Conservation (phyloP, 2,329 filamentous ascomycete genomes). For the Paecilomyces sp. region DNA sequence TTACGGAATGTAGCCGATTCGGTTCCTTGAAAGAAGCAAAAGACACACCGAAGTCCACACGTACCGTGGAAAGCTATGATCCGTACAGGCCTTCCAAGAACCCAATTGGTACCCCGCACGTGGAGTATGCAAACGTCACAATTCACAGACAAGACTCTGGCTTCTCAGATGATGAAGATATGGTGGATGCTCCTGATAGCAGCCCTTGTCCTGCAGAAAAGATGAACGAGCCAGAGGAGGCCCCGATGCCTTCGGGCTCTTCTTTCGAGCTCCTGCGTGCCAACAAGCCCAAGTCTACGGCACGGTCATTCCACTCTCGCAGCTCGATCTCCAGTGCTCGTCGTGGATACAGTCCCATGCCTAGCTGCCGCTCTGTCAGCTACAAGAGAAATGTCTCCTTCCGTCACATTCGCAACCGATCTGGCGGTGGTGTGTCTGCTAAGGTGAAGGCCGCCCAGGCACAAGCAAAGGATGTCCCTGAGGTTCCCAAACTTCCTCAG, state of each 20-base stretch:
- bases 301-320: constrained; percentile 37
- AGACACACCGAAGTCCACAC: constrained; percentile 27
- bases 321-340: constrained; percentile 43
- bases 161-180: neutral
- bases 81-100: constrained; percentile 67
- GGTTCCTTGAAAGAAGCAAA: constrained; percentile 39
- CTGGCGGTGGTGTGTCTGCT: constrained; percentile 20
- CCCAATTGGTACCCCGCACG: constrained; percentile 42
- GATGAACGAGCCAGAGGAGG: constrained; percentile 6
- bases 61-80: constrained; percentile 64
- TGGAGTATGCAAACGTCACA: constrained; percentile 59
- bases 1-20: constrained; percentile 46
- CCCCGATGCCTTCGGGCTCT: constrained; percentile 13
- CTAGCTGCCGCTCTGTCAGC: constrained; percentile 40
- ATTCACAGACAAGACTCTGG: constrained; percentile 49
- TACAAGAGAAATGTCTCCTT: constrained; percentile 60
- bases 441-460: constrained; percentile 14
- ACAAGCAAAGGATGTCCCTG: constrained; percentile 16
- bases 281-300: constrained; percentile 23
- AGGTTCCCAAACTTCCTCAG: constrained; percentile 15
- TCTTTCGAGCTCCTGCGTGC: constrained; percentile 25
- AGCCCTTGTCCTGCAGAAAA: neutral
- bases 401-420: constrained; percentile 43
- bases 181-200: constrained; percentile 5
- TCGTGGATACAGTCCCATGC: constrained; percentile 25